phyloP scores from a whole-genome alignment of 1,139 yeast genomes.

The Candida glucosophila region DNA sequence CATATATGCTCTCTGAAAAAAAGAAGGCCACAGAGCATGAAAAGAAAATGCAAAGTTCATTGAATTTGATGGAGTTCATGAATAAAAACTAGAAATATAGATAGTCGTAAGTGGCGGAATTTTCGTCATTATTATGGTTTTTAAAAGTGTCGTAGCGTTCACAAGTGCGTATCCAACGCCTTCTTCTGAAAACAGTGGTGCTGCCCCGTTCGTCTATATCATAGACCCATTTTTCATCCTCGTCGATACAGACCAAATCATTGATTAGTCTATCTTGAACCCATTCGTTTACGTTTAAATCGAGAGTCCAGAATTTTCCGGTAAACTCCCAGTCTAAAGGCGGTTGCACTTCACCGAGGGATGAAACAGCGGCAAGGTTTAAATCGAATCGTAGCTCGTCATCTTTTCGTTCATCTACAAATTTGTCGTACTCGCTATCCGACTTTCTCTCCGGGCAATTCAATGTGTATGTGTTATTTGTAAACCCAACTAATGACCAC shows the following conservation, averaged over 20 bases:
- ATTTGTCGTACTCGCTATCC: slow-evolving; percentile 3
- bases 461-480: slow-evolving; percentile 44
- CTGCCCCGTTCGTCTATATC: slow-evolving; percentile 28
- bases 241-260: slow-evolving; percentile 51
- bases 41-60: slow-evolving; percentile 18
- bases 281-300: slow-evolving; percentile 53
- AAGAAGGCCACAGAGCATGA: slow-evolving; percentile 24
- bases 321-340: slow-evolving; percentile 53
- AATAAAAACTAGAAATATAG: slow-evolving; percentile 6
- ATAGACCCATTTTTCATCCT: slow-evolving; percentile 74
- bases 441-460: slow-evolving; percentile 22
- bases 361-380: slow-evolving; percentile 12
- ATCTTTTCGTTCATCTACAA: slow-evolving; percentile 35
- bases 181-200: slow-evolving; percentile 31
- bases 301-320: slow-evolving; percentile 45
- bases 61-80: slow-evolving; percentile 46
- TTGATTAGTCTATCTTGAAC: slow-evolving; percentile 38
- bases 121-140: slow-evolving; percentile 1
- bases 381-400: slow-evolving; percentile 7
- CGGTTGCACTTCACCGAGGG: slow-evolving; percentile 33
- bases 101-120: slow-evolving; percentile 1
- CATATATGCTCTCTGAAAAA: slow-evolving; percentile 33
- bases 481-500: slow-evolving; percentile 56
- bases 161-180: slow-evolving; percentile 45
- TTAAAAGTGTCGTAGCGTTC: slow-evolving; percentile 7